A percentile compares a stretch with the other conserved stretches of the same genome.
phyloP scores from a whole-genome alignment of 106 monocot species.

The Phalaenopsis aphrodite region DNA sequence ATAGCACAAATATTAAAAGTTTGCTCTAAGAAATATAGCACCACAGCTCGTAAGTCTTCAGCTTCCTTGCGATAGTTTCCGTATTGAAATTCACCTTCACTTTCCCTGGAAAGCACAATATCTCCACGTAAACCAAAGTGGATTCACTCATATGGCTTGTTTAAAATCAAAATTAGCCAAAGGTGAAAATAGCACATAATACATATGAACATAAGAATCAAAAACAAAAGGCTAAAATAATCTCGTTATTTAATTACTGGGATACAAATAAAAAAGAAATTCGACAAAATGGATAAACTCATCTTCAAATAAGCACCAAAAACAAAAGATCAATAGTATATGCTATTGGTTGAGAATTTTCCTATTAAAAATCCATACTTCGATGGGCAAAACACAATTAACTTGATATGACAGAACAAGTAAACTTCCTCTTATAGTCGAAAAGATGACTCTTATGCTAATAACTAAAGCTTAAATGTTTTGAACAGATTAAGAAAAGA shows the following conservation, averaged over 20 bases:
- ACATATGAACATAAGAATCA: background rate
- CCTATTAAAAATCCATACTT: background rate
- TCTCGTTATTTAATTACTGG: background rate
- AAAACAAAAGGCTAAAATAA: background rate
- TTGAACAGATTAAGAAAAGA: too few species aligned
- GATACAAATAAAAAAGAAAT: background rate
- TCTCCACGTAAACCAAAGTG: background rate
- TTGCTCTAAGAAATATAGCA: slow-evolving; percentile 33
- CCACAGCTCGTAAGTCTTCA: slow-evolving; percentile 58
- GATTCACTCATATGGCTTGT: background rate
- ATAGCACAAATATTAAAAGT: slow-evolving; percentile 38
- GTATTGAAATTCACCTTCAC: slow-evolving; percentile 69
- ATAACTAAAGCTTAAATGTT: too few species aligned
- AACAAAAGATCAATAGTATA: background rate
- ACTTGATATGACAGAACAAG: background rate
- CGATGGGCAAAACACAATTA: background rate
- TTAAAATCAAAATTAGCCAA: background rate
- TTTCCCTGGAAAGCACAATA: slow-evolving; percentile 49
- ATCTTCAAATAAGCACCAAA: background rate
- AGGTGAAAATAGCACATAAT: background rate
- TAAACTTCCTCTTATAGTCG: background rate
- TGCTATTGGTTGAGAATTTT: background rate
- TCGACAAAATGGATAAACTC: background rate
- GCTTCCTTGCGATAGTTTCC: slow-evolving; percentile 77
- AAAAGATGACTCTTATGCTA: too few species aligned